Conservation (phyloP, 164 flowering plant species). For the Vitis vinifera region ASM3070453v1 NC_081820.1:19673001-19673500, state of each 20-base stretch:
- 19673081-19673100: background rate
- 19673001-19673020: background rate
- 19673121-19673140: slow-evolving; percentile 24
- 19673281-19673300: slow-evolving; percentile 2
- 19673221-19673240: slow-evolving; percentile 12
- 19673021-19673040: too few relatives aligned
- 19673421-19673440: slow-evolving; percentile 15
- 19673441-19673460: slow-evolving; percentile 8
- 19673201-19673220: slow-evolving; percentile 15
- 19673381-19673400: slow-evolving; percentile 10
- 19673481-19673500: background rate
- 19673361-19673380: background rate
- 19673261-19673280: slow-evolving; percentile 25
- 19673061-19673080: too few relatives aligned
- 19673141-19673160: slow-evolving; percentile 1
- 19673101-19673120: slow-evolving; percentile 2
- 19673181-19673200: background rate
- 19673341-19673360: background rate
- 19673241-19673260: slow-evolving; percentile 8
- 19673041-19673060: background rate
- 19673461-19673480: slow-evolving; percentile 12
- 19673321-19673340: background rate
- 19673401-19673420: slow-evolving; percentile 14
- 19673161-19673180: too few relatives aligned
- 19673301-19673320: slow-evolving; percentile 1